phyloP scores from a whole-genome alignment of 129 eudicot genomes.

The Flaveria ramosissima region DNA sequence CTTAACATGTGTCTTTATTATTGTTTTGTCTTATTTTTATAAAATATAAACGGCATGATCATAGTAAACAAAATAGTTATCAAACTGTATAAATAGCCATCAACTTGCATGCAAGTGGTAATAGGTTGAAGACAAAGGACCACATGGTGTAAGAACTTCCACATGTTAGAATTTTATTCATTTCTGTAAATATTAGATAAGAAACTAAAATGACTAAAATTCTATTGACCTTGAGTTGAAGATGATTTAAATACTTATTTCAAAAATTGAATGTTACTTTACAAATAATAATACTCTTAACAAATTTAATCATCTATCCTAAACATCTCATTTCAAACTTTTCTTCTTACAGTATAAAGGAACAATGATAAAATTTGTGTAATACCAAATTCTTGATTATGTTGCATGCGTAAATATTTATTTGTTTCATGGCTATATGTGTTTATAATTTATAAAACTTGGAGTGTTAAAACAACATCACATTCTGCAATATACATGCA shows the following conservation, averaged over 20 bases:
- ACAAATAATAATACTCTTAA: no score
- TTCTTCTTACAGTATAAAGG: no score
- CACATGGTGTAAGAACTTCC: background rate
- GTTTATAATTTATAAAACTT: background rate
- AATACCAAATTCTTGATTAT: no score
- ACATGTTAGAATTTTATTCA: background rate
- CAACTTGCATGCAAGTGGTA: constrained; percentile 10
- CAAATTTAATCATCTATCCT: no score
- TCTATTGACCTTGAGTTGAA: background rate
- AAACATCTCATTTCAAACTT: no score
- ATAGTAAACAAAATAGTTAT: background rate
- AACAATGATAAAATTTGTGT: no score
- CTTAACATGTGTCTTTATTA: background rate
- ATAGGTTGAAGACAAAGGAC: constrained; percentile 11
- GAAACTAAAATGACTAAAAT: background rate
- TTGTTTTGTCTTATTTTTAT: background rate
- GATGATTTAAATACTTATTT: background rate
- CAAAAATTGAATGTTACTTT: no score
- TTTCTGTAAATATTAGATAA: background rate
- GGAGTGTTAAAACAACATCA: background rate
- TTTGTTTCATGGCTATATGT: background rate
- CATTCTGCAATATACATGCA: background rate
- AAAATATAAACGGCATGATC: background rate
- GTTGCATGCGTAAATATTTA: background rate
- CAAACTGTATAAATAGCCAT: background rate